phyloP scores from a whole-genome alignment of 495 filamentous ascomycete genomes.

The Echria macrotheca region DNA sequence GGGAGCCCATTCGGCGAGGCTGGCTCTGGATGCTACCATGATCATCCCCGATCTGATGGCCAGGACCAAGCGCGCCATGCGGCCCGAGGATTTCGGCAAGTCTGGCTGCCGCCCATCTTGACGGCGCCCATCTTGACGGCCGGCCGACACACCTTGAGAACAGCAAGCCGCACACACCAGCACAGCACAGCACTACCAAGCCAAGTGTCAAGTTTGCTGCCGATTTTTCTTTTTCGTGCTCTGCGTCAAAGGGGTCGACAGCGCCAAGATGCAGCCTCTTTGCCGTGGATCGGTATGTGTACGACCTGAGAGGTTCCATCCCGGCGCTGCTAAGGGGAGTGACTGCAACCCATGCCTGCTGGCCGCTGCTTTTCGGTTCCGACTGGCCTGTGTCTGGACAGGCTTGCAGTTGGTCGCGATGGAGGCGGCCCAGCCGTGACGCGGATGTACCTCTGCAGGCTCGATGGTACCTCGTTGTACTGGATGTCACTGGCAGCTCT shows the following conservation, averaged over 20 bases:
- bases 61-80: slow-evolving; percentile 10
- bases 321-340: slow-evolving; percentile 15
- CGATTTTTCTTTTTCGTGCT: too few species aligned
- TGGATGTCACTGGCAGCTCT: slow-evolving; percentile 17
- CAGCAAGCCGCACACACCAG: too few species aligned
- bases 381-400: slow-evolving; percentile 15
- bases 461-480: slow-evolving; percentile 29
- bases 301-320: slow-evolving; percentile 14
- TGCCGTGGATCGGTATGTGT: slow-evolving; percentile 2
- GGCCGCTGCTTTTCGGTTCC: slow-evolving; percentile 17
- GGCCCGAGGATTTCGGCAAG: slow-evolving; percentile 8
- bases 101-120: not conserved
- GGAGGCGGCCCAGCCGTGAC: slow-evolving; percentile 2
- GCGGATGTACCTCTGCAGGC: slow-evolving; percentile 27
- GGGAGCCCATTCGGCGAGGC: slow-evolving; percentile 9
- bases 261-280: not conserved
- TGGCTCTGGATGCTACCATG: not conserved
- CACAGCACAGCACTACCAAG: too few species aligned
- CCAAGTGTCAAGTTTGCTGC: too few species aligned
- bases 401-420: slow-evolving; percentile 5
- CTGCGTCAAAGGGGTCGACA: not conserved
- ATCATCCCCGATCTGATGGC: slow-evolving; percentile 16
- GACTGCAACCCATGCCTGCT: slow-evolving; percentile 4
- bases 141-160: too few species aligned
- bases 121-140: too few species aligned